These are phyloP conservation scores for Arxiozyma telluris DNA, from an alignment of 1,139 yeast genomes.

Conservation along the genomic window DNA sequence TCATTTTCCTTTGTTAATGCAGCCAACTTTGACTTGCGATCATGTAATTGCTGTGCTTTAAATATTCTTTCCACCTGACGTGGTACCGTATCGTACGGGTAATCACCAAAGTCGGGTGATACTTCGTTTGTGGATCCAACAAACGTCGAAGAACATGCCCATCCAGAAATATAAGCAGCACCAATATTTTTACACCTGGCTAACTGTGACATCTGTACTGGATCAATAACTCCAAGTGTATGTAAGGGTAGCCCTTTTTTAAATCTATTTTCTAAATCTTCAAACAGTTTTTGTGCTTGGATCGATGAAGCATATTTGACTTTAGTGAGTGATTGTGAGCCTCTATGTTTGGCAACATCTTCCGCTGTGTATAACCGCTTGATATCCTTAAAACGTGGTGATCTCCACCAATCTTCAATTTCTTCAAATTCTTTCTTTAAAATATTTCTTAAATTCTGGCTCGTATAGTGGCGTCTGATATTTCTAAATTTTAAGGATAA, in stretches of 20 bases:
- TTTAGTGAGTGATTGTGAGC: constrained; percentile 35
- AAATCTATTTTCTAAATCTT: constrained; percentile 36
- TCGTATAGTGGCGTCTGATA: not conserved
- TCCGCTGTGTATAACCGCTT: constrained; percentile 46
- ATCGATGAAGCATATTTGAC: constrained; percentile 41
- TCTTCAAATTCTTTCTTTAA: constrained; percentile 21
- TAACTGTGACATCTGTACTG: constrained; percentile 51
- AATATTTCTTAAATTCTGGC: constrained; percentile 3
- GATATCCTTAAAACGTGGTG: constrained; percentile 42
- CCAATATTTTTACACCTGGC: constrained; percentile 42
- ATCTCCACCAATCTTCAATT: constrained; percentile 45
- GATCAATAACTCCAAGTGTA: constrained; percentile 56
- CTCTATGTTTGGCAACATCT: constrained; percentile 46
- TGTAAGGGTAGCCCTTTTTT: constrained; percentile 41
- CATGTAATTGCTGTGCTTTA: constrained; percentile 52
- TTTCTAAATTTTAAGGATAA: not conserved
- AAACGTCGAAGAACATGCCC: constrained; percentile 47
- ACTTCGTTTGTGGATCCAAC: constrained; percentile 52
- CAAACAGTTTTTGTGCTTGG: constrained; percentile 47
- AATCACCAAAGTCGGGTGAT: constrained; percentile 54
- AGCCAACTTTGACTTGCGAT: constrained; percentile 42
- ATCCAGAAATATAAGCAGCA: constrained; percentile 53
- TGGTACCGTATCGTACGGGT: constrained; percentile 60
- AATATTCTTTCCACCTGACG: constrained; percentile 53
- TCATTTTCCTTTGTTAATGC: constrained; percentile 26